These are phyloP conservation scores for Colletotrichum incanum DNA, from an alignment of 2,329 filamentous ascomycete species.

Conservation along the genomic window DNA sequence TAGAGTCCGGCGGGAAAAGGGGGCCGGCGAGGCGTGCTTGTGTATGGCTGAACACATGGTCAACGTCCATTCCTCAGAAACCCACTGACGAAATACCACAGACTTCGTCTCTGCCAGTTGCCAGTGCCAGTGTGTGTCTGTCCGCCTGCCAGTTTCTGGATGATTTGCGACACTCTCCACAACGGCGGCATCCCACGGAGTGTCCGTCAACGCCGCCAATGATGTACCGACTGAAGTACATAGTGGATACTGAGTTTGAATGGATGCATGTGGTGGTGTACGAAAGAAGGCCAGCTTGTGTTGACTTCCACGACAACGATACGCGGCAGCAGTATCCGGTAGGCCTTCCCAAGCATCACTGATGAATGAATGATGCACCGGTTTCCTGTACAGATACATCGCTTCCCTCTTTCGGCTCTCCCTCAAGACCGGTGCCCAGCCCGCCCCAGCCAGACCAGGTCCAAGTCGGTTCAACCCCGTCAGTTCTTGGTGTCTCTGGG, in stretches of 20 bases:
- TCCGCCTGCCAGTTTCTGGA: slow-evolving; percentile 21
- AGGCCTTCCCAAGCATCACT: neutral
- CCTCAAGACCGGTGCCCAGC: neutral
- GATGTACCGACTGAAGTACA: too few species aligned
- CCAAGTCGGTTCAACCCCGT: slow-evolving; percentile 7
- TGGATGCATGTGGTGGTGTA: neutral
- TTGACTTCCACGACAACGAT: neutral
- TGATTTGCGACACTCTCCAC: slow-evolving; percentile 27
- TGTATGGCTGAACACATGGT: slow-evolving; percentile 6
- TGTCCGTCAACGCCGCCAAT: slow-evolving; percentile 13
- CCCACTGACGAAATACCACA: slow-evolving; percentile 31
- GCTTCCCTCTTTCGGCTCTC: neutral
- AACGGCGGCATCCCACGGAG: slow-evolving; percentile 1
- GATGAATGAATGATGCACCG: neutral
- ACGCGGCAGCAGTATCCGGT: neutral
- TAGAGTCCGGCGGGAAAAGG: slow-evolving; percentile 10
- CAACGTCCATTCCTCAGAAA: slow-evolving; percentile 7
- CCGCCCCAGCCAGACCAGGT: neutral
- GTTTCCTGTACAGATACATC: neutral
- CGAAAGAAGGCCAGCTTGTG: neutral
- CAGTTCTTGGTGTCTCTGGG: slow-evolving; percentile 12
- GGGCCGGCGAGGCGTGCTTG: slow-evolving; percentile 11
- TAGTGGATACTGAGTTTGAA: too few species aligned
- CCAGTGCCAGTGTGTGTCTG: neutral
- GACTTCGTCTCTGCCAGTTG: slow-evolving; percentile 22